phyloP scores from a whole-genome alignment of 495 filamentous ascomycete species.

The Xylaria telfairii region DNA sequence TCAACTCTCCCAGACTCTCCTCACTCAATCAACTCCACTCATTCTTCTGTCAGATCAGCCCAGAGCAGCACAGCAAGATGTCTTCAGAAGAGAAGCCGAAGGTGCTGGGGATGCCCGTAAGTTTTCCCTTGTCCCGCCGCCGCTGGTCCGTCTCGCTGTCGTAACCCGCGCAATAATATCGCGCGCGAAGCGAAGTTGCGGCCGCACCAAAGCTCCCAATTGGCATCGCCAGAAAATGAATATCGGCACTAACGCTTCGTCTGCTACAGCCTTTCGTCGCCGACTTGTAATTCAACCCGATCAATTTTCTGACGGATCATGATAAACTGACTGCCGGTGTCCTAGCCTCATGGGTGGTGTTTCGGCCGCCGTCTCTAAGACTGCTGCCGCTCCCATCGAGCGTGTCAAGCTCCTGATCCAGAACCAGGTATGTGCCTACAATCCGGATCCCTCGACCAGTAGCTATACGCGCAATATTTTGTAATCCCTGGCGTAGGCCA shows the following conservation, averaged over 20 bases:
- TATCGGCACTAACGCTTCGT: neutral
- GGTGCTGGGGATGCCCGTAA: constrained; percentile 91
- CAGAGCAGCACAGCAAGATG: constrained; percentile 62
- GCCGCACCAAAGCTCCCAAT: neutral
- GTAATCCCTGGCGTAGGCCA: neutral
- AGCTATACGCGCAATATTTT: neutral
- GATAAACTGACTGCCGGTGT: constrained; percentile 2
- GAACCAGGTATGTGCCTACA: constrained; percentile 83
- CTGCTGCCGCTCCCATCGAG: constrained; percentile 99
- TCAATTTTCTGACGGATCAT: neutral
- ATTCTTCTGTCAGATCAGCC: constrained; percentile 49
- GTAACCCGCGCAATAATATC: constrained; percentile 8
- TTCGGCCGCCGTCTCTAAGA: constrained; percentile 99
- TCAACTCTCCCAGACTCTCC: neutral
- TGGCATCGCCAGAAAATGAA: neutral
- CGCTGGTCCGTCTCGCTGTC: constrained; percentile 20
- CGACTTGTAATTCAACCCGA: constrained; percentile 73
- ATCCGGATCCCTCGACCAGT: neutral
- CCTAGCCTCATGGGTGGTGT: constrained; percentile 90
- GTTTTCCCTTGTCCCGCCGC: constrained; percentile 35
- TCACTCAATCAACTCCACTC: constrained; percentile 50
- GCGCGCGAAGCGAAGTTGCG: neutral
- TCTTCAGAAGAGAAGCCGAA: constrained; percentile 48
- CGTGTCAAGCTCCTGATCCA: constrained; percentile 99
- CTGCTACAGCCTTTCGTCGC: constrained; percentile 69